These are phyloP conservation scores for Phytophthora vignae DNA, from an alignment of 352 stramenopile species.

Conservation along the genomic window DNA sequence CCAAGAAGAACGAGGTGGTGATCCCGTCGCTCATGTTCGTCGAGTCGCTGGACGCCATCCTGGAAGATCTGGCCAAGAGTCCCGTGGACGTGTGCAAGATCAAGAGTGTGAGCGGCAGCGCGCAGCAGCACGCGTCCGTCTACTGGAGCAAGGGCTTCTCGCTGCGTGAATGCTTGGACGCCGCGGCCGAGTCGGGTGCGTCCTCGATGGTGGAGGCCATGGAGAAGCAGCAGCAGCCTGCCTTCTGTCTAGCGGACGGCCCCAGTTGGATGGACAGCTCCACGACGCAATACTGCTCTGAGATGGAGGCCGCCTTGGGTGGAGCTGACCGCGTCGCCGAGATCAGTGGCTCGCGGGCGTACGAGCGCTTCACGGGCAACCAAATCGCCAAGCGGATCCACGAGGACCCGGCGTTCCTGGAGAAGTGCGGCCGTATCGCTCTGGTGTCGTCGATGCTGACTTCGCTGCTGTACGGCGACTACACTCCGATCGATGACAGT, in stretches of 20 bases:
- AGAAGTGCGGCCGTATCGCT: constrained; percentile 54
- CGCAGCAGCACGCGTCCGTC: constrained; percentile 85
- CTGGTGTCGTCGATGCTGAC: constrained; percentile 82
- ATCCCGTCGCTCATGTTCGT: constrained; percentile 85
- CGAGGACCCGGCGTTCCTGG: constrained; percentile 54
- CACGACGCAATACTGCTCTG: constrained; percentile 63
- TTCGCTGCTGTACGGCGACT: constrained; percentile 73
- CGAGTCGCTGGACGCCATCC: constrained; percentile 76
- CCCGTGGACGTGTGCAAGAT: constrained; percentile 54
- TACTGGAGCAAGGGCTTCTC: constrained; percentile 75
- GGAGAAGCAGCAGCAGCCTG: constrained; percentile 32
- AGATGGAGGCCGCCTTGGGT: constrained; percentile 65
- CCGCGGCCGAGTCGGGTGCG: constrained; percentile 22
- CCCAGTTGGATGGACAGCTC: constrained; percentile 90
- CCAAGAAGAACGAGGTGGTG: constrained; percentile 55
- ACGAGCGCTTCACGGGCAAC: constrained; percentile 85
- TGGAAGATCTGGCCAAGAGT: constrained; percentile 50
- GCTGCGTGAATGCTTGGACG: constrained; percentile 42
- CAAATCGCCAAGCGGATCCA: constrained; percentile 74
- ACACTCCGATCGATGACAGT: constrained; percentile 76
- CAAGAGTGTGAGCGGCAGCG: constrained; percentile 72
- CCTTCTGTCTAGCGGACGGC: constrained; percentile 68
- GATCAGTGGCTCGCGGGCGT: constrained; percentile 82
- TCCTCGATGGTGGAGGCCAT: constrained; percentile 34
- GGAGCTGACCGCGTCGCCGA: constrained; percentile 63